A percentile compares a stretch with the other conserved stretches of the same genome.
Evolutionary conservation across 2,329 filamentous ascomycete species (phyloP).

Genomic region (Zarea fungicola): DNA sequence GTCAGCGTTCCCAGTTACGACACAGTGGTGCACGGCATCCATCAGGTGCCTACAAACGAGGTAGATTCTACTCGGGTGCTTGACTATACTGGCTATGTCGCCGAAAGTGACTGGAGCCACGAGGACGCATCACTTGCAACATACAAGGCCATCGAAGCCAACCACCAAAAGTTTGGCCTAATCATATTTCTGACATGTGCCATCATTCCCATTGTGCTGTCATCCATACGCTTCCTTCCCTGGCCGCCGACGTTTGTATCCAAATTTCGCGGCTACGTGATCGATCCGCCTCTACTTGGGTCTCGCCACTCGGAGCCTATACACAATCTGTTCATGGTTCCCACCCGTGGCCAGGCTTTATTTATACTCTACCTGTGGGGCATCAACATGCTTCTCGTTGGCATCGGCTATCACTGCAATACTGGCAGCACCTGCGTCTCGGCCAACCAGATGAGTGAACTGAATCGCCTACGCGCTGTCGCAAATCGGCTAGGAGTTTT

Average conservation of each 20-base stretch:
- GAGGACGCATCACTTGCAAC: constrained; percentile 2
- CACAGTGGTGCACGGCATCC: constrained; percentile 10
- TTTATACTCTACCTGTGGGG: constrained; percentile 31
- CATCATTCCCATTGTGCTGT: constrained; percentile 19
- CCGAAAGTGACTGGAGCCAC: background rate
- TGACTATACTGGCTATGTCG: constrained; percentile 11
- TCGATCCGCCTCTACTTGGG: constrained; percentile 17
- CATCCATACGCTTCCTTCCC: constrained; percentile 24
- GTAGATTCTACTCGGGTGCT: constrained; percentile 6
- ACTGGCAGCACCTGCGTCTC: constrained; percentile 24
- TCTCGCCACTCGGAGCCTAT: constrained; percentile 14
- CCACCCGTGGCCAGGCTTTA: constrained; percentile 33
- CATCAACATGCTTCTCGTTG: constrained; percentile 29
- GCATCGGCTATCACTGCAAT: constrained; percentile 19
- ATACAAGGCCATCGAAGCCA: constrained; percentile 5
- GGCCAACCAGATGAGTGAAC: constrained; percentile 5
- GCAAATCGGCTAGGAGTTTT: constrained; percentile 33
- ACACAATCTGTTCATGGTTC: constrained; percentile 17
- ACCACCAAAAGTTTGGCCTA: constrained; percentile 20
- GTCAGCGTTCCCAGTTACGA: background rate
- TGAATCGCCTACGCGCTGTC: constrained; percentile 27
- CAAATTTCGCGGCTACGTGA: constrained; percentile 15
- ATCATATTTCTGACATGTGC: constrained; percentile 19
- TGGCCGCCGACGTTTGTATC: constrained; percentile 8
- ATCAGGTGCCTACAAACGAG: background rate